phyloP scores from a whole-genome alignment of 139 green algal species.

The Tetraselmis chui region DNA sequence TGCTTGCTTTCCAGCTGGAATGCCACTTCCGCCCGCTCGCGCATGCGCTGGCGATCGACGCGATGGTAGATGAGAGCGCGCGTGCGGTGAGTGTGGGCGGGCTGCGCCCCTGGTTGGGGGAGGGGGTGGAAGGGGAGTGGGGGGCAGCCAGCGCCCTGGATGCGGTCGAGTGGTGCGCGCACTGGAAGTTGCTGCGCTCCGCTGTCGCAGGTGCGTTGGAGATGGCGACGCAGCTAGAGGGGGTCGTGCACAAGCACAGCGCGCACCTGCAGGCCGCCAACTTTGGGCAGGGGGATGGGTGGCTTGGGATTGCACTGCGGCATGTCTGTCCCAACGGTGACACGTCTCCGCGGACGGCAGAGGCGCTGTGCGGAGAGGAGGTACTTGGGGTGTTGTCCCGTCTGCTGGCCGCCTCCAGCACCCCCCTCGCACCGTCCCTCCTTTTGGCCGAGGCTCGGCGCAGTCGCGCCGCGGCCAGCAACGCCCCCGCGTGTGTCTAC shows the following conservation, averaged over 20 bases:
- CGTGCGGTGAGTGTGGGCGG: too few species aligned
- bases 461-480: too few species aligned
- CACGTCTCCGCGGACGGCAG: too few species aligned
- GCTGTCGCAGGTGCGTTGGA: slow-evolving; percentile 10
- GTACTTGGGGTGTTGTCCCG: too few species aligned
- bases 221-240: background rate
- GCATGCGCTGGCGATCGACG: slow-evolving; percentile 25
- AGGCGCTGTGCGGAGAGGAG: too few species aligned
- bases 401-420: too few species aligned
- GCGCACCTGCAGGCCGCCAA: slow-evolving; percentile 16
- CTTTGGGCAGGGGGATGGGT: background rate
- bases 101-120: too few species aligned
- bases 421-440: too few species aligned
- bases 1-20: background rate
- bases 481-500: slow-evolving; percentile 14
- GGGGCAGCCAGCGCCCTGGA: background rate
- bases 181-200: slow-evolving; percentile 7
- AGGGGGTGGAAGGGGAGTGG: background rate
- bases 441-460: too few species aligned
- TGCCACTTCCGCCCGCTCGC: slow-evolving; percentile 10
- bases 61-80: slow-evolving; percentile 21
- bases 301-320: too few species aligned
- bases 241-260: slow-evolving; percentile 18
- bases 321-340: too few species aligned
- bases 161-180: slow-evolving; percentile 17